Evolutionary conservation across 257 asterid genomes (phyloP), one percentile per base, ranked within the genome.

Genomic region (Hygrophila difformis): DNA sequence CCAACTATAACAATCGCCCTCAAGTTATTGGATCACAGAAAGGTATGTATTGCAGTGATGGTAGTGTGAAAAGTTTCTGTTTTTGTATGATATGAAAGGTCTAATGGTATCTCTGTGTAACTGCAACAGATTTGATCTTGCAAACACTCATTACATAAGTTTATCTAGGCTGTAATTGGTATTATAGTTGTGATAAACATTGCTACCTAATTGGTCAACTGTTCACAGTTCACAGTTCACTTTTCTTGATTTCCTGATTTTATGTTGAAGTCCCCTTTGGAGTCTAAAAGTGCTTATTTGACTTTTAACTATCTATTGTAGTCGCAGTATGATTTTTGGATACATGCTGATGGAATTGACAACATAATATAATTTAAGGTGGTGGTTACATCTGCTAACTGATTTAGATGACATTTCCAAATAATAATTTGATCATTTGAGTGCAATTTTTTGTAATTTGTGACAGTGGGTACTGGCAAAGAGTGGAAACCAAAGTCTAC

Each of bases 401-500:
- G 40, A 44, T 28, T 18, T 19, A 12, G 39, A 18, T 44, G 42
- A 38, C 16, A 1, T 18, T 58, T 48, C 14, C 46, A 14, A 46
- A 37, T 51, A 29, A 15, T 47, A 46, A 36, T 43, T 44, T 19
- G 31, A 16, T 53, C 47, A n/a, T n/a, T n/a, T n/a, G n/a, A n/a
- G 42, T 42, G 37, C 37, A 33, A 33, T 33, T 33, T 5, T 60
- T 23, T 74, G 16, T 38, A 17, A 51, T 59, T 64, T 66, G 15
- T 33, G 50, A 45, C 71, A 78, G 81, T 62, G 47, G 84, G 79
- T 57, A 77, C 80, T 68, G 71, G 54, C 48, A 84, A 76, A 70
- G 95, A 81, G 75, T 84, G 97, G 95, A 84, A 88, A 63, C 97
- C 95, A 40, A 84, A 81, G 70, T 61, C 93, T 52, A 24, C 75